phyloP scores from a whole-genome alignment of 805 yeast genomes.

The Wickerhamiella siamensis region DNA sequence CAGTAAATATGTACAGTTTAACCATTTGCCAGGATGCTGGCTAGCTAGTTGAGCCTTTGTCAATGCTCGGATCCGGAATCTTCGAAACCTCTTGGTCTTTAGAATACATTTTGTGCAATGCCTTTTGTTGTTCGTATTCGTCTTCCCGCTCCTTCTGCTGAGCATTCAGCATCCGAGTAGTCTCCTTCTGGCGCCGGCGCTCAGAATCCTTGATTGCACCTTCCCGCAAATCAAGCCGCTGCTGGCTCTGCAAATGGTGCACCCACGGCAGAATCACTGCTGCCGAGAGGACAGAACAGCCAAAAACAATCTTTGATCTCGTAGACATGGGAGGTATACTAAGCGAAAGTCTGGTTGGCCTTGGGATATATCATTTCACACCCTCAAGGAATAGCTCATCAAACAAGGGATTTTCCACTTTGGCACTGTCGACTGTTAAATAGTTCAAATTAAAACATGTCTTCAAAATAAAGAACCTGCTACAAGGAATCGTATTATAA shows the following conservation, averaged over 20 bases:
- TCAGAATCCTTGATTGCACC: constrained; percentile 79
- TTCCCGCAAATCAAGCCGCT: constrained; percentile 56
- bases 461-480: too few relatives aligned
- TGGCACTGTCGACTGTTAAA: too few relatives aligned
- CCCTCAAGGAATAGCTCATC: too few relatives aligned
- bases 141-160: constrained; percentile 25
- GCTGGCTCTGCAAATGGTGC: constrained; percentile 55
- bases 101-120: constrained; percentile 13
- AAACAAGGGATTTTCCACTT: too few relatives aligned
- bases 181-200: constrained; percentile 36
- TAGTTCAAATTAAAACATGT: too few relatives aligned
- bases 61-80: not conserved
- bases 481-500: too few relatives aligned
- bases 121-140: constrained; percentile 20
- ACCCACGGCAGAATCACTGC: constrained; percentile 54
- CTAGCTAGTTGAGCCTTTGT: too few relatives aligned
- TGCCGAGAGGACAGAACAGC: constrained; percentile 39
- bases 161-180: constrained; percentile 18
- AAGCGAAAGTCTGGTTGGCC: too few relatives aligned
- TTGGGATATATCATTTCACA: too few relatives aligned
- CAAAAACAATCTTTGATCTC: constrained; percentile 64
- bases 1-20: too few relatives aligned
- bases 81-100: constrained; percentile 13
- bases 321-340: too few relatives aligned
- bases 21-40: too few relatives aligned